phyloP scores from a whole-genome alignment of 805 yeast genomes.

The Yarrowia bubula region DNA sequence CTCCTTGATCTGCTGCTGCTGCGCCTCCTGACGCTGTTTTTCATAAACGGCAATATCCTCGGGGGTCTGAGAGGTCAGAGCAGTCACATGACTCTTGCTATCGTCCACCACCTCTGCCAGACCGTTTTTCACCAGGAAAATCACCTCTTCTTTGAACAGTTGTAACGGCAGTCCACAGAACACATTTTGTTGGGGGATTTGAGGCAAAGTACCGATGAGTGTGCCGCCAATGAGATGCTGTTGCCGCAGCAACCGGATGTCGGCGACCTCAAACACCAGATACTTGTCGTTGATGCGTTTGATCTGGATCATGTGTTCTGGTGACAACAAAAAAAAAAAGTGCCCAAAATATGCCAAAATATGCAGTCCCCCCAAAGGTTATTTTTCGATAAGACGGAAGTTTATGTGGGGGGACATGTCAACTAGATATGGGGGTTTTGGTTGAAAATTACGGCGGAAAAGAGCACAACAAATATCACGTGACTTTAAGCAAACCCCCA shows the following conservation, averaged over 20 bases:
- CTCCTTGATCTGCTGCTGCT: slow-evolving; percentile 31
- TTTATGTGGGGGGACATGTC: not conserved
- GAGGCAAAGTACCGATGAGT: slow-evolving; percentile 76
- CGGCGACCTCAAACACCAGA: slow-evolving; percentile 57
- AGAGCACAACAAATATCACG: too few relatives aligned
- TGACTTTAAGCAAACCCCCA: too few relatives aligned
- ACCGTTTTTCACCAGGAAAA: slow-evolving; percentile 54
- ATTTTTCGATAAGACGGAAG: not conserved
- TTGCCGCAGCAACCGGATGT: slow-evolving; percentile 53
- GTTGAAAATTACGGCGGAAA: too few relatives aligned
- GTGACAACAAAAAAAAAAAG: not conserved
- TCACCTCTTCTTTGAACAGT: slow-evolving; percentile 67
- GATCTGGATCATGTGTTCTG: slow-evolving; percentile 11
- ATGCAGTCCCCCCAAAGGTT: not conserved
- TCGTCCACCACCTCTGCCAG: slow-evolving; percentile 49
- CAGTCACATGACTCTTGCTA: slow-evolving; percentile 35
- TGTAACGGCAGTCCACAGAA: slow-evolving; percentile 81
- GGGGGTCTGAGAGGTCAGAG: slow-evolving; percentile 29
- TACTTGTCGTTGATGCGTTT: slow-evolving; percentile 41
- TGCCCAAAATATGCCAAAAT: not conserved
- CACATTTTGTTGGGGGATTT: slow-evolving; percentile 92
- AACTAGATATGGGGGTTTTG: too few relatives aligned
- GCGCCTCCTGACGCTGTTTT: slow-evolving; percentile 29
- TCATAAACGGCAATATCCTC: slow-evolving; percentile 30
- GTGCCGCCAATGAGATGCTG: slow-evolving; percentile 69